A percentile compares a stretch with the other conserved stretches of the same genome.
phyloP scores from a whole-genome alignment of 2,329 filamentous ascomycete species.

The Diaporthe nobilis region DNA sequence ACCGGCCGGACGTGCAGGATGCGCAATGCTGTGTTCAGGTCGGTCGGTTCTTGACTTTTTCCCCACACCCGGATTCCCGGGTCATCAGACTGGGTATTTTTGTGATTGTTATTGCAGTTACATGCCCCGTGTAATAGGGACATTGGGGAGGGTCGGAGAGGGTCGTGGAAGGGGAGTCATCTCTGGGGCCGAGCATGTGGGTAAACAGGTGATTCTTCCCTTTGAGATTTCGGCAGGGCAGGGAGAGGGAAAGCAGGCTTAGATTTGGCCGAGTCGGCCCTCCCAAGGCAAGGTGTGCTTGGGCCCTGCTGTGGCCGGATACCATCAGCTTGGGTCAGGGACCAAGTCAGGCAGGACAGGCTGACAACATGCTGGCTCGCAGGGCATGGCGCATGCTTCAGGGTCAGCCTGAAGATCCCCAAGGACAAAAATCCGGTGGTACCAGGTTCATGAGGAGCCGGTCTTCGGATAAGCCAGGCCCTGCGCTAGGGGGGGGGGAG shows the following conservation, averaged over 20 bases:
- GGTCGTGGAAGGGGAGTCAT: too few species aligned
- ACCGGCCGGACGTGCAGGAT: constrained; percentile 30
- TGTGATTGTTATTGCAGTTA: background rate
- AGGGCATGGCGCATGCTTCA: background rate
- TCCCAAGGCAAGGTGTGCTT: background rate
- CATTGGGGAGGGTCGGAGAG: background rate
- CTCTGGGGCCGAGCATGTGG: constrained; percentile 9
- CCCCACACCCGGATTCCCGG: constrained; percentile 29
- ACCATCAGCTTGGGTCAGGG: constrained; percentile 23
- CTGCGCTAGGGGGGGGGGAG: too few species aligned
- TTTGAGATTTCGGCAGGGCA: constrained; percentile 6
- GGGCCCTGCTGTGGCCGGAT: constrained; percentile 29
- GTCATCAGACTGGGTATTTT: background rate
- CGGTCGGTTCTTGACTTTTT: background rate
- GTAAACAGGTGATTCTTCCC: constrained; percentile 25
- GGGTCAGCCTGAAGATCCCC: background rate
- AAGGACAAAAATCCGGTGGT: constrained; percentile 2
- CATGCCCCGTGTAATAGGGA: background rate
- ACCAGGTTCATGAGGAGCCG: background rate
- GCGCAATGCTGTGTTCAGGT: constrained; percentile 16
- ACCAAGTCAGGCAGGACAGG: constrained; percentile 5
- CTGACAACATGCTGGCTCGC: background rate
- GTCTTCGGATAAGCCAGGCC: constrained; percentile 8
- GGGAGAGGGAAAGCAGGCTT: background rate
- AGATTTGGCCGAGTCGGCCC: constrained; percentile 31